Evolutionary conservation across 164 flowering plant species (phyloP).

Genomic region (Sextonia rubra): DNA sequence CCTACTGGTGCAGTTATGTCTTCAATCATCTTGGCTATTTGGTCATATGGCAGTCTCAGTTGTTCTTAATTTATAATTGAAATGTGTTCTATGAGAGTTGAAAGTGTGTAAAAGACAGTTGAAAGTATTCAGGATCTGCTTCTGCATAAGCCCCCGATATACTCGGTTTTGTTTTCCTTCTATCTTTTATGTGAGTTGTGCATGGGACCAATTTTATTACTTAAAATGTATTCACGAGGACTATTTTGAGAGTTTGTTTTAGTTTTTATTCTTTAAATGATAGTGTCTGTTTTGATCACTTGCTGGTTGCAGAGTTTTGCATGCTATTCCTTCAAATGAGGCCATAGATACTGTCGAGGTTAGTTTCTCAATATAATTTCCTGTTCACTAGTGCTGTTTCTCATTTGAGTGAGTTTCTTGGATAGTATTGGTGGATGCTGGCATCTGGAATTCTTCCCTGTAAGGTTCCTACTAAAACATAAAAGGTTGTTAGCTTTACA

Average conservation of each 20-base stretch:
- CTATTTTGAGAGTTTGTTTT: not conserved
- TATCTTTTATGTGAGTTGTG: not conserved
- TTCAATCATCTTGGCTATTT: too few relatives aligned
- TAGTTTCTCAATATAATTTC: slow-evolving; percentile 14
- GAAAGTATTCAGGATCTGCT: not conserved
- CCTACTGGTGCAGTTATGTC: too few relatives aligned
- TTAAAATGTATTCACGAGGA: not conserved
- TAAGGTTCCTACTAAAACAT: not conserved
- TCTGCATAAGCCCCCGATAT: not conserved
- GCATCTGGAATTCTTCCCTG: not conserved
- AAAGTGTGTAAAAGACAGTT: too few relatives aligned
- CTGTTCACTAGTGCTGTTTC: not conserved
- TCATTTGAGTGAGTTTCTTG: not conserved
- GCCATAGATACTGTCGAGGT: slow-evolving; percentile 99
- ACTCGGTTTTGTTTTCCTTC: not conserved
- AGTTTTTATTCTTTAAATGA: not conserved
- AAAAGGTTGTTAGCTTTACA: not conserved
- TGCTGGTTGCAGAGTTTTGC: slow-evolving; percentile 61
- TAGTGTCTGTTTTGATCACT: not conserved
- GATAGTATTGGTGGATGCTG: not conserved
- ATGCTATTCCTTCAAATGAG: slow-evolving; percentile 92
- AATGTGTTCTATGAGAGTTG: too few relatives aligned
- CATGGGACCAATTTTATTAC: not conserved
- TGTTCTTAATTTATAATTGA: too few relatives aligned
- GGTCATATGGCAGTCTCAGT: too few relatives aligned